phyloP scores from a whole-genome alignment of 1,284 basidiomycete species.

The Rhodotorula sp. region DNA sequence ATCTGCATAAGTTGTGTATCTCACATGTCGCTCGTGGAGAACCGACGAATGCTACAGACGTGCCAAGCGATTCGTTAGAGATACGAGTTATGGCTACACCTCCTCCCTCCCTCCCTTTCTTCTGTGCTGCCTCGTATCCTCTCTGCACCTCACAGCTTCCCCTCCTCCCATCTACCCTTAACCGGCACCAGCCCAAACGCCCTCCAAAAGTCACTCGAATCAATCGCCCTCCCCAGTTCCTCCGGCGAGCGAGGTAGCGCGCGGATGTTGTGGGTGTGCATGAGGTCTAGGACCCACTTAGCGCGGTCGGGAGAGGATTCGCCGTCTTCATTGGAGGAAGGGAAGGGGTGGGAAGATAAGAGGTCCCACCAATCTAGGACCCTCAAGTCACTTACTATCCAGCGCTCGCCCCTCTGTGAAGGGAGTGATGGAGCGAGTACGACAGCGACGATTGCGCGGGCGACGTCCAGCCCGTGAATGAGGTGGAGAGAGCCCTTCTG shows the following conservation, averaged over 20 bases:
- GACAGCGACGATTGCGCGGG: conserved; percentile 56
- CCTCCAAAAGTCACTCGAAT: conserved; percentile 63
- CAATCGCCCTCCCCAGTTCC: conserved; percentile 57
- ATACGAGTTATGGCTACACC: not conserved
- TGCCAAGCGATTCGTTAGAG: too few species aligned
- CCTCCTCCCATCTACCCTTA: conserved; percentile 36
- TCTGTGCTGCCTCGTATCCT: not conserved
- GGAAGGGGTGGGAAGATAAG: conserved; percentile 47
- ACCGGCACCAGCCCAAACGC: conserved; percentile 44
- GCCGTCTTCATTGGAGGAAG: not conserved
- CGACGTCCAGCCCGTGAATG: conserved; percentile 50
- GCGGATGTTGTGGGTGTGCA: conserved; percentile 56
- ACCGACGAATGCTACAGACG: too few species aligned
- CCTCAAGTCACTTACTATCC: conserved; percentile 57
- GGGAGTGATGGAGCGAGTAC: conserved; percentile 13
- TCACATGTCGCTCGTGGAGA: too few species aligned
- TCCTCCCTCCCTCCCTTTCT: not conserved
- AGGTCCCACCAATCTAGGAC: conserved; percentile 69
- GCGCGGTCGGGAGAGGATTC: conserved; percentile 29
- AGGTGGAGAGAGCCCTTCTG: conserved; percentile 59
- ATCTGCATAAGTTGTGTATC: too few species aligned
- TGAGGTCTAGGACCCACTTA: conserved; percentile 60
- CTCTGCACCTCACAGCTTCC: conserved; percentile 13
- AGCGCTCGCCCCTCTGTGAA: conserved; percentile 6
- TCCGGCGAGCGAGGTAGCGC: conserved; percentile 58